Evolutionary conservation across 305 asterid genomes (phyloP).

Genomic region (Nicotiana rustica): DNA sequence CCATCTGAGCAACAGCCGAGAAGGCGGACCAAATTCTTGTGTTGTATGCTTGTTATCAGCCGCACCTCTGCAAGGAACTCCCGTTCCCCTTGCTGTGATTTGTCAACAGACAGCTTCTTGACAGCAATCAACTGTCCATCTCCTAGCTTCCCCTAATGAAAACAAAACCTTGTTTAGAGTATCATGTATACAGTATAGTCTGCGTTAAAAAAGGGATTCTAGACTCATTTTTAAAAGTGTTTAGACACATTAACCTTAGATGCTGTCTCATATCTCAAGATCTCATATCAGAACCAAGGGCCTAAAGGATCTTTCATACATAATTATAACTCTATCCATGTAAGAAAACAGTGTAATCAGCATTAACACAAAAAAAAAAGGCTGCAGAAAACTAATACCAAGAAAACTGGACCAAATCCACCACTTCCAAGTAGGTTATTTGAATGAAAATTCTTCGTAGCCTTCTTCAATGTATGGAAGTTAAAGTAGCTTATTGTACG

Average conservation of each 20-base stretch:
- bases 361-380: neutral
- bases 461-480: conserved; percentile 69
- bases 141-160: conserved; percentile 63
- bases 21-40: conserved; percentile 83
- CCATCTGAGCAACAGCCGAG: conserved; percentile 82
- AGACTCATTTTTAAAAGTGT: neutral
- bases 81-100: conserved; percentile 82
- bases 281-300: neutral
- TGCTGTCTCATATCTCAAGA: neutral
- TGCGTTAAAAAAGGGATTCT: neutral
- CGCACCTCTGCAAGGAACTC: conserved; percentile 74
- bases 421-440: conserved; percentile 73
- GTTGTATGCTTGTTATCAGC: conserved; percentile 81
- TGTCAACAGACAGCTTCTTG: conserved; percentile 62
- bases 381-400: conserved; percentile 47
- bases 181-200: neutral
- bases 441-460: conserved; percentile 74
- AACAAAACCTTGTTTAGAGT: neutral
- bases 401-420: conserved; percentile 85
- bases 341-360: neutral
- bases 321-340: neutral
- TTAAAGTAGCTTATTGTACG: conserved; percentile 61
- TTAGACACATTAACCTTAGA: neutral
- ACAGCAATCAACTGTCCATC: conserved; percentile 72
- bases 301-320: neutral